These are phyloP conservation scores for Dictyostelium brefeldianum DNA, from an alignment of 78 protist species.

Conservation along the genomic window DNA sequence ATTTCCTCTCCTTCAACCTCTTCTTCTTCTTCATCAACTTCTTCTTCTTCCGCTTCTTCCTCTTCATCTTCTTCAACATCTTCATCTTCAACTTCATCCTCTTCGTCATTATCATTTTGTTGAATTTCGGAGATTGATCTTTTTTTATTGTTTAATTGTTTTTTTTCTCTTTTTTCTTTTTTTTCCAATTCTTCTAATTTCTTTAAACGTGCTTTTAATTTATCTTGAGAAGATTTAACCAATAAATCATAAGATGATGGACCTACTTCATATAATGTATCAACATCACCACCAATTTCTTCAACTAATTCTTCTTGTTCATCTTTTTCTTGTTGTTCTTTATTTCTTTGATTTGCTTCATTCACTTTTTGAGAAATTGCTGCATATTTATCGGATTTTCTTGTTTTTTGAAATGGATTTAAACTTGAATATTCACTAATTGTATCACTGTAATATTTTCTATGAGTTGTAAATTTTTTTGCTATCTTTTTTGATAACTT, in stretches of 20 bases:
- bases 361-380: slow-evolving; percentile 32
- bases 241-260: slow-evolving; percentile 50
- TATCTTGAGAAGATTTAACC: background rate
- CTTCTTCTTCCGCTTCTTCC: background rate
- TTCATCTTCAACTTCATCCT: slow-evolving; percentile 6
- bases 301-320: background rate
- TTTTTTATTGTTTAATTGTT: background rate
- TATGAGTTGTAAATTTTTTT: slow-evolving; percentile 51
- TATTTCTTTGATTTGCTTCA: slow-evolving; percentile 19
- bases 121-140: background rate
- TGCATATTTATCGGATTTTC: slow-evolving; percentile 12
- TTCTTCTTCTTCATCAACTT: background rate
- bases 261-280: slow-evolving; percentile 50
- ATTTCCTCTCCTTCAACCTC: background rate
- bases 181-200: slow-evolving; percentile 29
- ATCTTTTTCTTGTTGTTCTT: slow-evolving; percentile 40
- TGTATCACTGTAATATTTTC: slow-evolving; percentile 59
- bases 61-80: background rate
- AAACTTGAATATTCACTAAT: background rate
- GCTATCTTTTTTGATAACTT: slow-evolving; percentile 61
- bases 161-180: background rate
- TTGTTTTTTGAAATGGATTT: slow-evolving; percentile 24
- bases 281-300: slow-evolving; percentile 5
- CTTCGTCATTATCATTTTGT: slow-evolving; percentile 14
- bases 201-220: background rate